Percentiles rank a stretch among this genome's conserved stretches.
Evolutionary conservation across 345 rosid species (phyloP).

Genomic region (Psidium guajava): DNA sequence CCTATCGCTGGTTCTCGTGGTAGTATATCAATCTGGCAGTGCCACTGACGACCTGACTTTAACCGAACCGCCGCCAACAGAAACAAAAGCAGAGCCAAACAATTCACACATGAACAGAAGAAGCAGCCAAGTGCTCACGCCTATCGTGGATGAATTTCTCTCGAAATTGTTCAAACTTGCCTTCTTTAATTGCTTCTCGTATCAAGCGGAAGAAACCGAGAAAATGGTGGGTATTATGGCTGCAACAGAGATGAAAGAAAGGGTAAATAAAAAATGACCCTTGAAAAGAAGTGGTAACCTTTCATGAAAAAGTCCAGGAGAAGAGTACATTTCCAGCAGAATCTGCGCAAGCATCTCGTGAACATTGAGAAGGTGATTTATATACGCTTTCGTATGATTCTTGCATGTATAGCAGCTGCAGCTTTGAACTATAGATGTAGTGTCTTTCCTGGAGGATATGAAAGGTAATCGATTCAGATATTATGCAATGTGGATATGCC

Average conservation of each 20-base stretch:
- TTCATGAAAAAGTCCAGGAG: background rate
- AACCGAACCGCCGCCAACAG: background rate
- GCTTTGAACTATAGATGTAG: conserved; percentile 33
- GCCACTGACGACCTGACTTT: background rate
- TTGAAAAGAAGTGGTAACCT: background rate
- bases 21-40: background rate
- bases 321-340: conserved; percentile 51
- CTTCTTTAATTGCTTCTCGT: conserved; percentile 49
- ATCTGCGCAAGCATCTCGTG: conserved; percentile 76
- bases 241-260: conserved; percentile 11
- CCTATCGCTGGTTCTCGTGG: background rate
- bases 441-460: conserved; percentile 40
- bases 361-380: conserved; percentile 66
- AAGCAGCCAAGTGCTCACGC: conserved; percentile 17
- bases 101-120: conserved; percentile 1
- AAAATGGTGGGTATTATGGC: conserved; percentile 71
- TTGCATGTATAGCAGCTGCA: conserved; percentile 62
- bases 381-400: conserved; percentile 67
- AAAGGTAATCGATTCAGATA: background rate
- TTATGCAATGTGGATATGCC: background rate
- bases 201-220: conserved; percentile 46
- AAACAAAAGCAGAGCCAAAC: background rate
- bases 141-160: conserved; percentile 25
- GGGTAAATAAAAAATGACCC: background rate
- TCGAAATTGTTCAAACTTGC: conserved; percentile 34